These are phyloP conservation scores for Podospora fimiseda DNA, from an alignment of 495 filamentous ascomycete species.

Conservation along the genomic window DNA sequence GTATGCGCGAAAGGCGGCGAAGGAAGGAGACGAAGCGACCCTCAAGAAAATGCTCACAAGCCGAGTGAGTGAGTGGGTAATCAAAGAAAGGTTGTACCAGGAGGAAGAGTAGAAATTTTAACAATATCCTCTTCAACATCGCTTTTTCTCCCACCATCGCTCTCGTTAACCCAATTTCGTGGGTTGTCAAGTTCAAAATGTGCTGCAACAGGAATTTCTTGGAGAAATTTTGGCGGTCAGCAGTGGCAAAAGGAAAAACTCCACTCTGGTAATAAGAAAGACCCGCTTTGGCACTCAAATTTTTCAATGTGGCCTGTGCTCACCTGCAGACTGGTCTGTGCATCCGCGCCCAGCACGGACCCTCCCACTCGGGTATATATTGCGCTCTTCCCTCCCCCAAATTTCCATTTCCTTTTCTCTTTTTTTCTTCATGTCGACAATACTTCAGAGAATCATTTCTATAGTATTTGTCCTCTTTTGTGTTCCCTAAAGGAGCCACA, in stretches of 20 bases:
- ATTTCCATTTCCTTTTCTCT: conserved; percentile 26
- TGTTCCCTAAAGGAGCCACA: conserved; percentile 67
- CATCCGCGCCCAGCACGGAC: too few species aligned
- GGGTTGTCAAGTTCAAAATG: neutral
- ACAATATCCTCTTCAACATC: too few species aligned
- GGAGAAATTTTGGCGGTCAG: conserved; percentile 29
- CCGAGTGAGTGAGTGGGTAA: conserved; percentile 55
- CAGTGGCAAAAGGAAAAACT: conserved; percentile 30
- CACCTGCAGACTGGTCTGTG: conserved; percentile 32
- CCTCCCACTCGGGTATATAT: conserved; percentile 35
- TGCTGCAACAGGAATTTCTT: neutral
- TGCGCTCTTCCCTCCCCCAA: neutral
- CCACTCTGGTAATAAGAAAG: neutral
- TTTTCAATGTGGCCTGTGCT: conserved; percentile 1
- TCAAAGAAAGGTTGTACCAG: conserved; percentile 46
- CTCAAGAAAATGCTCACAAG: conserved; percentile 59
- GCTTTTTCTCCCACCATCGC: too few species aligned
- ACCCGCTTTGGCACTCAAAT: conserved; percentile 1
- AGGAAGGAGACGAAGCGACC: conserved; percentile 42
- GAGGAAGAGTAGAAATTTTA: conserved; percentile 4
- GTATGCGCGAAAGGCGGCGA: conserved; percentile 60
- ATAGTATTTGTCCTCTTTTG: conserved; percentile 77
- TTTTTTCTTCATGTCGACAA: conserved; percentile 54
- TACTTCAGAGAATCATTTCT: conserved; percentile 84
- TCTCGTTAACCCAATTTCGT: neutral